Percentiles rank a stretch among this genome's conserved stretches.
Evolutionary conservation across 2,329 filamentous ascomycete genomes (phyloP).

Genomic region (Pyrenochaeta sp.): DNA sequence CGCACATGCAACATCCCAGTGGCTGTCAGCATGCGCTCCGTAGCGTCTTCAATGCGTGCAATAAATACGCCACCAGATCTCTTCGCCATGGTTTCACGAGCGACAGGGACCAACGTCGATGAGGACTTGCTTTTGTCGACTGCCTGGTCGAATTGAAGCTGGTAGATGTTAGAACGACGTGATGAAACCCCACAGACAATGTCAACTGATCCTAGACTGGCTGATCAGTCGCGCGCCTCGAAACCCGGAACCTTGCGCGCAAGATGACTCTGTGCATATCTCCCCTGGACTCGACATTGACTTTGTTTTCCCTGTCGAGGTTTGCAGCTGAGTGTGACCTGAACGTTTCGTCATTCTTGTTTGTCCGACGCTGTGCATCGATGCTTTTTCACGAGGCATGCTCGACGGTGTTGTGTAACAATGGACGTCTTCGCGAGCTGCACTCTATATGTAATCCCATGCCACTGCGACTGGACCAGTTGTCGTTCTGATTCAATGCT

Average conservation of each 20-base stretch:
- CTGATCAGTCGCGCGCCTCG: too few species aligned
- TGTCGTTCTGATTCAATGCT: too few species aligned
- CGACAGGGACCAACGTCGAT: slow-evolving; percentile 5
- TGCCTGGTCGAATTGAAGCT: neutral
- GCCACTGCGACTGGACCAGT: too few species aligned
- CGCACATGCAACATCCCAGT: slow-evolving; percentile 5
- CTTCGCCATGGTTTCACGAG: slow-evolving; percentile 4
- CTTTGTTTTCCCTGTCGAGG: neutral
- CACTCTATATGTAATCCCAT: slow-evolving; percentile 13
- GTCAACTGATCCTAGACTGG: too few species aligned
- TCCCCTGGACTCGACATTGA: too few species aligned
- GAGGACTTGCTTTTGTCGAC: neutral
- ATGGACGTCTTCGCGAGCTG: slow-evolving; percentile 1
- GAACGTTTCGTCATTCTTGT: slow-evolving; percentile 3
- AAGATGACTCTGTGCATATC: too few species aligned
- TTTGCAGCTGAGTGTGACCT: too few species aligned
- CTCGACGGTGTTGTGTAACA: slow-evolving; percentile 24
- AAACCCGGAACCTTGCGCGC: too few species aligned
- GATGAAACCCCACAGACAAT: too few species aligned
- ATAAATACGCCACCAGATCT: slow-evolving; percentile 2
- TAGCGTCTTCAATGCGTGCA: neutral
- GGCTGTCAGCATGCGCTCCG: neutral
- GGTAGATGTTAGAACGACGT: too few species aligned
- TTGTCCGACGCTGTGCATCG: slow-evolving; percentile 21
- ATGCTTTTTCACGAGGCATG: slow-evolving; percentile 19